Evolutionary conservation across 495 filamentous ascomycete genomes (phyloP).

Genomic region (Aspergillus sclerotiicarbonarius): DNA sequence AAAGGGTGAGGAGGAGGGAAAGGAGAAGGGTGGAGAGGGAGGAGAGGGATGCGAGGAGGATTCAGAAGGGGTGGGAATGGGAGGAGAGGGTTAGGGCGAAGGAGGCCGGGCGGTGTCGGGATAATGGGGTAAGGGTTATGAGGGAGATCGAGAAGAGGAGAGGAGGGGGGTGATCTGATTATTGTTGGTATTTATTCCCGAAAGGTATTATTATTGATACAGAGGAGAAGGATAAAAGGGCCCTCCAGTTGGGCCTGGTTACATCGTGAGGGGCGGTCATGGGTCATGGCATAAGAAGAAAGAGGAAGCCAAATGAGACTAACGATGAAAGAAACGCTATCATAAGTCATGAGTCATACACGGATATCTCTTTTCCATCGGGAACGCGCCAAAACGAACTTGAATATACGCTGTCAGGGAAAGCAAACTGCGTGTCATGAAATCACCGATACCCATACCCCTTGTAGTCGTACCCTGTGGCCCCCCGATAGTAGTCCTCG

Average conservation of each 20-base stretch:
- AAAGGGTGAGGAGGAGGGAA: slow-evolving; percentile 34
- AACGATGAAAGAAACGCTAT: not conserved
- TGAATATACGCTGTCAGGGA: slow-evolving; percentile 1
- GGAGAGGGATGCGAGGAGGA: slow-evolving; percentile 34
- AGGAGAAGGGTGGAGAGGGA: slow-evolving; percentile 36
- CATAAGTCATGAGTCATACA: not conserved
- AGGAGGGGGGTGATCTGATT: not conserved
- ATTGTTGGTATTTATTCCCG: not conserved
- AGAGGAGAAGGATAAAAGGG: slow-evolving; percentile 2
- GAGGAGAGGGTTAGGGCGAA: slow-evolving; percentile 40
- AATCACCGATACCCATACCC: slow-evolving; percentile 27
- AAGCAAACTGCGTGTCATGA: slow-evolving; percentile 8
- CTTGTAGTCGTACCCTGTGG: slow-evolving; percentile 38
- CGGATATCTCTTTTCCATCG: slow-evolving; percentile 3
- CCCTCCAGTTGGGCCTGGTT: not conserved
- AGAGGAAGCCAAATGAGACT: not conserved
- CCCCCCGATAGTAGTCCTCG: slow-evolving; percentile 44
- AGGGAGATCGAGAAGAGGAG: slow-evolving; percentile 24
- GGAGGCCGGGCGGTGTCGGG: slow-evolving; percentile 32
- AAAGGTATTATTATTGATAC: slow-evolving; percentile 1
- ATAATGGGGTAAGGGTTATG: slow-evolving; percentile 36
- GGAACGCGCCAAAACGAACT: slow-evolving; percentile 1
- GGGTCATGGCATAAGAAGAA: not conserved
- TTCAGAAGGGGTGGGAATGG: slow-evolving; percentile 36
- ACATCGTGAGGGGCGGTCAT: not conserved